phyloP scores from a whole-genome alignment of 176 grass and related monocot genomes.

The Avena sativa region DNA sequence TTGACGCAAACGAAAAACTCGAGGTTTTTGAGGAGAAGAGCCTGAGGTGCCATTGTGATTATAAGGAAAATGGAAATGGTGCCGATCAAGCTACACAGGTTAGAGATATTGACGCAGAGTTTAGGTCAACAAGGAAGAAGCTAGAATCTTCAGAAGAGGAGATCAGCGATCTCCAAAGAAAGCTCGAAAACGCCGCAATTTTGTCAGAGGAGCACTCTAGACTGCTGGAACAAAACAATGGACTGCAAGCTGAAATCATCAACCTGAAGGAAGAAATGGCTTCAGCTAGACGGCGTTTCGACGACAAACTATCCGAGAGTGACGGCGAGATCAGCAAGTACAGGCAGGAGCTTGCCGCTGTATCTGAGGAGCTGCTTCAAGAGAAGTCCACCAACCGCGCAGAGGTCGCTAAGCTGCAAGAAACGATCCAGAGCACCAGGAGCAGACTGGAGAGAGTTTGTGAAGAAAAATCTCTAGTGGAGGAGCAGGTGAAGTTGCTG shows the following conservation, averaged over 20 bases:
- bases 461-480: constrained; percentile 43
- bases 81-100: constrained; percentile 10
- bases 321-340: constrained; percentile 41
- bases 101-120: constrained; percentile 17
- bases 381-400: neutral
- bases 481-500: constrained; percentile 45
- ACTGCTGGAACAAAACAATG: constrained; percentile 35
- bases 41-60: constrained; percentile 44
- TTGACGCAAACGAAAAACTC: constrained; percentile 46
- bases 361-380: constrained; percentile 36
- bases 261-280: constrained; percentile 42
- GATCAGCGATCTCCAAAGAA: constrained; percentile 39
- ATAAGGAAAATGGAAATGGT: constrained; percentile 36
- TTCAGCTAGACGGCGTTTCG: constrained; percentile 32
- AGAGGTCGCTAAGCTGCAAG: constrained; percentile 37
- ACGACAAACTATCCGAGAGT: constrained; percentile 35
- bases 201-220: constrained; percentile 44
- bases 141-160: constrained; percentile 45
- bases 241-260: constrained; percentile 38
- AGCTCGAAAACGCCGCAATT: constrained; percentile 39
- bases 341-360: constrained; percentile 44
- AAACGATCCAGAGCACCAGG: constrained; percentile 22
- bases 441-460: constrained; percentile 35
- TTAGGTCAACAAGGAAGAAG: constrained; percentile 19
- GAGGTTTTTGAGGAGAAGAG: constrained; percentile 45